These are phyloP conservation scores for Paecilomyces niveus DNA, from an alignment of 2,329 filamentous ascomycete genomes.

Conservation along the genomic window DNA sequence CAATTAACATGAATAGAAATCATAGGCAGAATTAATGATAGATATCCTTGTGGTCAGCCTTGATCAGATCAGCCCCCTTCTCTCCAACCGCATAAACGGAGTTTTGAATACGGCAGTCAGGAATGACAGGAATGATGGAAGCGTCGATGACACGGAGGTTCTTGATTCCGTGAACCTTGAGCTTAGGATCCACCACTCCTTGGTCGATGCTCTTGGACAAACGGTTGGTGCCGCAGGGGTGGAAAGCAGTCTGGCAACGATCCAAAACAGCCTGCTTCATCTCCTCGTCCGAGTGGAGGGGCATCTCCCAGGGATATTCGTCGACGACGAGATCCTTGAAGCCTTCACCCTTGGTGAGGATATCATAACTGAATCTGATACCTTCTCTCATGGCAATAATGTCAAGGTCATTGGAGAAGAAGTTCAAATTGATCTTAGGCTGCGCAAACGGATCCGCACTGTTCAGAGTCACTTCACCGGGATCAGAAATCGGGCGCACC, in stretches of 20 bases:
- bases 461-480: conserved; percentile 32
- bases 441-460: conserved; percentile 31
- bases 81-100: conserved; percentile 56
- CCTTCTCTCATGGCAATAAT: conserved; percentile 54
- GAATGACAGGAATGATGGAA: conserved; percentile 48
- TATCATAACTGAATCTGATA: conserved; percentile 47
- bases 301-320: conserved; percentile 56
- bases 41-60: conserved; percentile 31
- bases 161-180: conserved; percentile 49
- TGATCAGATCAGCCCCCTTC: conserved; percentile 46
- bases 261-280: conserved; percentile 54
- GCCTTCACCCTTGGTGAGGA: conserved; percentile 51
- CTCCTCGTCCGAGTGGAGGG: conserved; percentile 46
- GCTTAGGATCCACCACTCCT: conserved; percentile 45
- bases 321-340: conserved; percentile 39
- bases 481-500: conserved; percentile 45
- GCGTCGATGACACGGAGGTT: conserved; percentile 51
- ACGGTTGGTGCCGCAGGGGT: conserved; percentile 51
- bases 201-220: conserved; percentile 46
- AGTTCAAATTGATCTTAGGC: conserved; percentile 39
- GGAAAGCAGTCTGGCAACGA: conserved; percentile 53
- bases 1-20: background rate
- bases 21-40: background rate
- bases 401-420: conserved; percentile 43
- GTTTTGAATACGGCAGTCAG: conserved; percentile 53